phyloP scores from a whole-genome alignment of 257 asterid genomes.

The Rauvolfia tetraphylla region DNA sequence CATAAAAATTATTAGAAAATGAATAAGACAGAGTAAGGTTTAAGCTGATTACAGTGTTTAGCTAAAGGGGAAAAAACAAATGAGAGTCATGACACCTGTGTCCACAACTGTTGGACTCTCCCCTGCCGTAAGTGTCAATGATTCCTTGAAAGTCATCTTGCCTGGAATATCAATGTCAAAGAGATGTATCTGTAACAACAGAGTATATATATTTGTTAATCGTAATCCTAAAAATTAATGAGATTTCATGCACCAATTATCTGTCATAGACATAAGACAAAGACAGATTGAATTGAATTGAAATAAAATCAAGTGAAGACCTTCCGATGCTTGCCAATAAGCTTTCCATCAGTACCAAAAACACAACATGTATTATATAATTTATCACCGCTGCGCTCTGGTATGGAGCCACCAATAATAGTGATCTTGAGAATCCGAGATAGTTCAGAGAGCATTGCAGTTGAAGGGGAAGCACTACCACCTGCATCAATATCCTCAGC shows the following conservation, averaged over 20 bases:
- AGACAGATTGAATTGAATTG: neutral
- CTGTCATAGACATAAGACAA: neutral
- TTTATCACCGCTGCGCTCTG: constrained; percentile 61
- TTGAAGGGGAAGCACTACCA: constrained; percentile 61
- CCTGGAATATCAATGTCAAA: constrained; percentile 91
- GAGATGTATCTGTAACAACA: constrained; percentile 64
- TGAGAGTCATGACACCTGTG: constrained; percentile 45
- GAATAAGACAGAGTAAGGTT: neutral
- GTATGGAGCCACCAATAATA: constrained; percentile 83
- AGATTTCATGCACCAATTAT: constrained; percentile 10
- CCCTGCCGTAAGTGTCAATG: constrained; percentile 82
- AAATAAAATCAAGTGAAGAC: constrained; percentile 22
- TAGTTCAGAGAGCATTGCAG: constrained; percentile 70
- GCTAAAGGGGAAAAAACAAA: neutral
- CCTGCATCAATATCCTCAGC: constrained; percentile 87
- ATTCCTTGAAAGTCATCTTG: constrained; percentile 71
- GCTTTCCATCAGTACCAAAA: constrained; percentile 67
- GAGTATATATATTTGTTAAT: constrained; percentile 4
- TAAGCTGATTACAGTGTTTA: constrained; percentile 7
- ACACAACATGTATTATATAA: constrained; percentile 77
- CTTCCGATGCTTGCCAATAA: constrained; percentile 78
- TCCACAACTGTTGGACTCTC: constrained; percentile 78
- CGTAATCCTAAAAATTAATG: constrained; percentile 5
- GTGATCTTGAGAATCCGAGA: constrained; percentile 61
- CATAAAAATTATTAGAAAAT: too few species aligned